Evolutionary conservation across 1,284 basidiomycete species (phyloP), one percentile per base, ranked within the genome.

Genomic region (Mycosarcoma maydis): DNA sequence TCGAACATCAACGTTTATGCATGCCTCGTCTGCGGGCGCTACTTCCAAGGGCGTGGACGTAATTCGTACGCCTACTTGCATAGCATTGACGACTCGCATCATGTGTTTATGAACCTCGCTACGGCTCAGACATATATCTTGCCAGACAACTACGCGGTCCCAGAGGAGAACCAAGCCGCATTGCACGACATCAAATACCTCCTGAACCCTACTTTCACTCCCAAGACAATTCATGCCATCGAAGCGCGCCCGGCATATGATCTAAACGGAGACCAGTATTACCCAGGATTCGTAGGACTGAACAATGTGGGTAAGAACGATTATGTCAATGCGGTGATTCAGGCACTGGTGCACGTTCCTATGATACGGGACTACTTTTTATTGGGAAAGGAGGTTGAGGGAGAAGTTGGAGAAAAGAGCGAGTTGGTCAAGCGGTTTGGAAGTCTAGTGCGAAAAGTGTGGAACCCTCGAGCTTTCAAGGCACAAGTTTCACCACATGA

Each of bases 251-350:
- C 64, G 13, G 82, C 83, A 4, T 91, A 91, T 3, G 95, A 97
- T 77, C 87, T 98, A 41, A 82, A 86, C 5, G 88, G 88, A 29
- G 89, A 89, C 64, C 86, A 90, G 22, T 99, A 98, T 83, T 84
- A 91, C 42, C 92, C 95, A 33, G 96, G 96, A 3, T 98, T 92
- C 83, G 88, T 98, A 73, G 96, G 96, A 38, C 85, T 99, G 42
- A 98, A 99, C 85, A 94, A 98, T 81, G 94, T 98, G 84, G 95
- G 95, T 82, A 86, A 88, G 71, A 97, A 97, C 82, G 95, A 98
- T 81, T 94, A 97, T 80, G 90, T 97, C 87, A 98, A 98, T 82
- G 94, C 96, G 66, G 89, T 98, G 71, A 90, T 98, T 43, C 95
- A 98, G 73, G 88, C 92, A 6, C 87, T 99, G 19, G 87, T 94